These are phyloP conservation scores for Nothophaeocryptopus gaeumannii DNA, from an alignment of 2,329 filamentous ascomycete genomes.

Conservation along the genomic window DNA sequence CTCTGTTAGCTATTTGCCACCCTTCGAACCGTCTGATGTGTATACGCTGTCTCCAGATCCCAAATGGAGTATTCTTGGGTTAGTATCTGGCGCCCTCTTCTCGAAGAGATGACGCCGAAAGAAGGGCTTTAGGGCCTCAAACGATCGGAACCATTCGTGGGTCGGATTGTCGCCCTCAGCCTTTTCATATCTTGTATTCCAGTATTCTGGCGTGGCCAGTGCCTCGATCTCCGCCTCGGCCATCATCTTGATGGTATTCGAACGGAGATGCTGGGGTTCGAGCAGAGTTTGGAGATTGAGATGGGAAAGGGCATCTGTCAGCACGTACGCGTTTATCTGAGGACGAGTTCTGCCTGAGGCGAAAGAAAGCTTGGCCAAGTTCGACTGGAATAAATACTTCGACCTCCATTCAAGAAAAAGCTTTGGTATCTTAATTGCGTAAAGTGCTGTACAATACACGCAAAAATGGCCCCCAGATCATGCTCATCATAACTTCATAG, in stretches of 20 bases:
- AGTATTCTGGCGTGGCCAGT: slow-evolving; percentile 47
- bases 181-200: slow-evolving; percentile 50
- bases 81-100: slow-evolving; percentile 28
- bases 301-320: no score
- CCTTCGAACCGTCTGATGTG: not conserved
- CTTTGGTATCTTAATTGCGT: no score
- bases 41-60: slow-evolving; percentile 58
- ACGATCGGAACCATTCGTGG: slow-evolving; percentile 57
- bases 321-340: no score
- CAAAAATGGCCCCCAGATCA: no score
- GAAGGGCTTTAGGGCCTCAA: slow-evolving; percentile 49
- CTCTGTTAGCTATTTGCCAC: not conserved
- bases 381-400: no score
- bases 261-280: no score
- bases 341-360: no score
- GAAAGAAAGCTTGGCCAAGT: no score
- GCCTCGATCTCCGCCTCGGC: slow-evolving; percentile 32
- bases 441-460: no score
- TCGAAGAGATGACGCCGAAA: slow-evolving; percentile 46
- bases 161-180: slow-evolving; percentile 40
- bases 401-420: no score
- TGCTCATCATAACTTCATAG: no score
- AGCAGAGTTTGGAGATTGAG: no score
- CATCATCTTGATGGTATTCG: slow-evolving; percentile 2
- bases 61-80: slow-evolving; percentile 53